phyloP scores from a whole-genome alignment of 306 rosid species.

The Lathyrus tuberosus region DNA sequence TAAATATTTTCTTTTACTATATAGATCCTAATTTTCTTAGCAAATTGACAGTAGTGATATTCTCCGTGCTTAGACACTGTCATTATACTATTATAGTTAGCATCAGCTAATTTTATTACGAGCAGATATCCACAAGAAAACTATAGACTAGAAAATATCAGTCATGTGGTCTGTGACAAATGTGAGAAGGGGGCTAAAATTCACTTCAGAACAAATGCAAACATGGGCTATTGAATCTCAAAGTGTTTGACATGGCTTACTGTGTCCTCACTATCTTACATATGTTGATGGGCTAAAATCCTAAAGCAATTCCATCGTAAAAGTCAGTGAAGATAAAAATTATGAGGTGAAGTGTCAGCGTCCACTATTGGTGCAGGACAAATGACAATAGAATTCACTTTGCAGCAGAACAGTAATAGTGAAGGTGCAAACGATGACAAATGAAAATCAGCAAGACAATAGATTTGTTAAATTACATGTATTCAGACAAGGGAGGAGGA shows the following conservation, averaged over 20 bases:
- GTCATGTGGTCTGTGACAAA: slow-evolving; percentile 17
- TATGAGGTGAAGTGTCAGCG: background rate
- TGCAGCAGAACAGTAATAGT: background rate
- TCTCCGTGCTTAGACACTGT: background rate
- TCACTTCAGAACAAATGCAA: background rate
- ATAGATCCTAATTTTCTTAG: background rate
- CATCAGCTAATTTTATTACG: background rate
- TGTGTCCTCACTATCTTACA: background rate
- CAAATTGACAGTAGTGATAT: background rate
- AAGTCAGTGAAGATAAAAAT: background rate
- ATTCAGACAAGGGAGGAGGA: background rate
- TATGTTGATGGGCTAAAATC: slow-evolving; percentile 1
- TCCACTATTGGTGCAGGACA: background rate
- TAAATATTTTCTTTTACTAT: background rate
- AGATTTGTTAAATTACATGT: background rate
- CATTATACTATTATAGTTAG: background rate
- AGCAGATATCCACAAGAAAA: background rate
- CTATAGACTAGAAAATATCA: slow-evolving; percentile 5
- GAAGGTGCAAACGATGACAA: background rate
- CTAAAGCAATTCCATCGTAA: background rate
- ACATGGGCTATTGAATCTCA: background rate
- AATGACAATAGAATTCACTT: background rate
- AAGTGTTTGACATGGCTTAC: slow-evolving; percentile 8
- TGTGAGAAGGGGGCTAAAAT: background rate
- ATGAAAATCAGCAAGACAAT: background rate